phyloP scores from a whole-genome alignment of 2,329 filamentous ascomycete species.

The Colletotrichum echinochloae region DNA sequence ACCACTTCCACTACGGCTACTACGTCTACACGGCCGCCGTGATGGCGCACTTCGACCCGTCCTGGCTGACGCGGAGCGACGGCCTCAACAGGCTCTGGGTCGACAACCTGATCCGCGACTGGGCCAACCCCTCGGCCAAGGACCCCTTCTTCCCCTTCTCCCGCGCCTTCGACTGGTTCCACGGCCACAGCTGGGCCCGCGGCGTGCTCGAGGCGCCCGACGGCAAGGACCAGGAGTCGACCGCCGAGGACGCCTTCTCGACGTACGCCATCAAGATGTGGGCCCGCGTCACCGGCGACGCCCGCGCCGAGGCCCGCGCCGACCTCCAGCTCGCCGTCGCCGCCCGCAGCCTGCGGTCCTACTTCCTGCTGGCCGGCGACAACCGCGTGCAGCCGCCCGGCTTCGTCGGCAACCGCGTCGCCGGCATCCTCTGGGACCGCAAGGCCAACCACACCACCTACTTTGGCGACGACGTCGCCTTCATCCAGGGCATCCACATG shows the following conservation, averaged over 20 bases:
- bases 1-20: constrained; percentile 78
- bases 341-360: constrained; percentile 73
- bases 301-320: constrained; percentile 77
- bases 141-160: constrained; percentile 81
- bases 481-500: constrained; percentile 79
- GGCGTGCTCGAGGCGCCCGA: constrained; percentile 73
- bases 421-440: constrained; percentile 79
- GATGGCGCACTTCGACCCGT: constrained; percentile 76
- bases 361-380: constrained; percentile 76
- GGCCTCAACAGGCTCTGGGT: constrained; percentile 69
- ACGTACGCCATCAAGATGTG: constrained; percentile 87
- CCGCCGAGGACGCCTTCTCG: constrained; percentile 83
- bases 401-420: constrained; percentile 67
- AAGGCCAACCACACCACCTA: constrained; percentile 88
- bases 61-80: constrained; percentile 72
- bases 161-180: constrained; percentile 84
- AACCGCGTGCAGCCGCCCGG: constrained; percentile 73
- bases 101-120: constrained; percentile 80
- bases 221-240: constrained; percentile 82
- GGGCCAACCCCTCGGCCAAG: constrained; percentile 72
- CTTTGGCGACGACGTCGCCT: constrained; percentile 67
- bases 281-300: constrained; percentile 77
- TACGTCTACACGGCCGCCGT: constrained; percentile 84
- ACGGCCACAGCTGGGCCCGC: constrained; percentile 87
- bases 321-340: constrained; percentile 82